These are phyloP conservation scores for Solanum arcanum DNA, from an alignment of 257 asterid species.

Conservation along the genomic window DNA sequence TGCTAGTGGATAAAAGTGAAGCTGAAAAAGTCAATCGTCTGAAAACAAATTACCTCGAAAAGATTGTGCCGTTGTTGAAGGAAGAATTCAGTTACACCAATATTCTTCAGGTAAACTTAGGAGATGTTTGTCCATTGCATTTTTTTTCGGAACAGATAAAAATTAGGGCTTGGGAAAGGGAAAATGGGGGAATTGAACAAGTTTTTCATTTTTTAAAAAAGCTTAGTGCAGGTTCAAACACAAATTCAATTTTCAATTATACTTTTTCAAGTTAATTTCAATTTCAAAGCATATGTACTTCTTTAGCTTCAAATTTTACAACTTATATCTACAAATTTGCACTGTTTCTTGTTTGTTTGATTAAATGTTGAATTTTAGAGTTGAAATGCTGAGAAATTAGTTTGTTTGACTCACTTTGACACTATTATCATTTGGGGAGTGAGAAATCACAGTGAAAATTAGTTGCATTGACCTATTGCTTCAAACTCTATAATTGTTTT, in stretches of 20 bases:
- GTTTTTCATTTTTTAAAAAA: not conserved
- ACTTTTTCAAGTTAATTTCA: not conserved
- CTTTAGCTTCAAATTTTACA: not conserved
- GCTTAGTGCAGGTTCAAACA: not conserved
- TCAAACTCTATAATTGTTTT: not conserved
- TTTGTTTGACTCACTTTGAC: not conserved
- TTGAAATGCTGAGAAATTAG: not conserved
- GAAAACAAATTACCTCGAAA: slow-evolving; percentile 57
- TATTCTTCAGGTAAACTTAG: slow-evolving; percentile 4
- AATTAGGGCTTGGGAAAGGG: not conserved
- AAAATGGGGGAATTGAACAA: not conserved
- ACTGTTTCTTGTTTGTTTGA: not conserved
- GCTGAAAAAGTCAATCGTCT: slow-evolving; percentile 59
- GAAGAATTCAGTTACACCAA: slow-evolving; percentile 81
- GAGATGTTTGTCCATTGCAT: not conserved
- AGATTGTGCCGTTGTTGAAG: slow-evolving; percentile 63
- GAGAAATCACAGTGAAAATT: not conserved
- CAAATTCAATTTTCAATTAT: not conserved
- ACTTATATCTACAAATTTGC: not conserved
- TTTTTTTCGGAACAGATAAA: not conserved
- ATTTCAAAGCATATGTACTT: not conserved
- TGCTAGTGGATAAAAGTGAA: slow-evolving; percentile 74
- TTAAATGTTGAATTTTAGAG: not conserved
- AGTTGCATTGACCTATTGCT: not conserved
- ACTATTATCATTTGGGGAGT: not conserved